Evolutionary conservation across 2,329 filamentous ascomycete genomes (phyloP).

Genomic region (Phyllosticta citriasiana): DNA sequence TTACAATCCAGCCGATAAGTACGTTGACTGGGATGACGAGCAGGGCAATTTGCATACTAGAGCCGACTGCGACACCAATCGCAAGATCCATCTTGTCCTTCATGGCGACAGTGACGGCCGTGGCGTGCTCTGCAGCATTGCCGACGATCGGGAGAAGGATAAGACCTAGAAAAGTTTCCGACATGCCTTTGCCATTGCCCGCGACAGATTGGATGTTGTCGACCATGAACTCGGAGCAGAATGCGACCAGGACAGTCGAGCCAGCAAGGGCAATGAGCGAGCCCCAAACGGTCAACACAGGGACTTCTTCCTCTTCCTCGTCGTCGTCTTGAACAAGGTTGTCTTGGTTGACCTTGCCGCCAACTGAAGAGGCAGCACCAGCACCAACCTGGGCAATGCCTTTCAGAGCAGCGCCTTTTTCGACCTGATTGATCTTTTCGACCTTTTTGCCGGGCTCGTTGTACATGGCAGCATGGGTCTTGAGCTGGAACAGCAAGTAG

Average conservation of each 20-base stretch:
- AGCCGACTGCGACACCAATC: slow-evolving; percentile 56
- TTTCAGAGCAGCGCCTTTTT: slow-evolving; percentile 39
- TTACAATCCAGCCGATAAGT: slow-evolving; percentile 48
- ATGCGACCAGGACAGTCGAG: slow-evolving; percentile 70
- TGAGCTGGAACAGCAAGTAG: slow-evolving; percentile 86
- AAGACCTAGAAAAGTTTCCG: slow-evolving; percentile 52
- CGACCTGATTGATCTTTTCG: slow-evolving; percentile 43
- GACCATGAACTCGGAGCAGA: slow-evolving; percentile 62
- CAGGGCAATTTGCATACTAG: slow-evolving; percentile 55
- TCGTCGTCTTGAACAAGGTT: slow-evolving; percentile 29
- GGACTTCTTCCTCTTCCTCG: slow-evolving; percentile 55
- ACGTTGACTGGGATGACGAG: slow-evolving; percentile 52
- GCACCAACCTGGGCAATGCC: slow-evolving; percentile 45
- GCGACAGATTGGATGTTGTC: slow-evolving; percentile 48
- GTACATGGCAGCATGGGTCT: slow-evolving; percentile 73
- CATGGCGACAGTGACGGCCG: slow-evolving; percentile 50
- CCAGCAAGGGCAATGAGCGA: slow-evolving; percentile 60
- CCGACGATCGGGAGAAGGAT: slow-evolving; percentile 57
- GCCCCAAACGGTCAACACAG: slow-evolving; percentile 61
- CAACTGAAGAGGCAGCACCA: slow-evolving; percentile 39
- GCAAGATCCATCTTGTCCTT: slow-evolving; percentile 62
- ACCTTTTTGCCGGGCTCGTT: slow-evolving; percentile 71
- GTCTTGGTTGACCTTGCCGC: slow-evolving; percentile 40
- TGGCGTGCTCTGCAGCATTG: slow-evolving; percentile 57
- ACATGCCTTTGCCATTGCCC: slow-evolving; percentile 34